Conservation (phyloP, 352 stramenopile genomes). For the Phytopythium chamaehyphon region DNA sequence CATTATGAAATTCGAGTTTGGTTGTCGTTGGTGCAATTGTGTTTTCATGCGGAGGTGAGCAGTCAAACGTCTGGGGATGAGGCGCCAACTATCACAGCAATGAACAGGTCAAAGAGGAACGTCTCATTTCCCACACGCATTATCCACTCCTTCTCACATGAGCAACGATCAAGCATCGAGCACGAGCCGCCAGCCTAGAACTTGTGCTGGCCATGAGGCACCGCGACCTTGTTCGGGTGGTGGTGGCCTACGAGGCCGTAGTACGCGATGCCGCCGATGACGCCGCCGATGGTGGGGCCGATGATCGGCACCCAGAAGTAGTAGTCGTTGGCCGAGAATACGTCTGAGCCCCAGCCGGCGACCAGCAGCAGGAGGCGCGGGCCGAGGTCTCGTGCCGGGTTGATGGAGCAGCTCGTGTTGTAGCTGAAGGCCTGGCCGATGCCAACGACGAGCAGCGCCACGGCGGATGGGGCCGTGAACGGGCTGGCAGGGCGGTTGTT, state of each 20-base stretch:
- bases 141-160: too few species aligned
- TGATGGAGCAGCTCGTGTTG: conserved; percentile 52
- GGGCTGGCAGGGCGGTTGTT: conserved; percentile 38
- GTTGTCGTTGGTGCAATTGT: too few species aligned
- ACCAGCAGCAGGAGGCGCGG: conserved; percentile 38
- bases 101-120: too few species aligned
- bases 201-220: conserved; percentile 3
- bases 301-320: conserved; percentile 62
- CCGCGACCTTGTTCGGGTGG: conserved; percentile 30
- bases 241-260: conserved; percentile 39
- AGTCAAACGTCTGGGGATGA: too few species aligned
- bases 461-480: conserved; percentile 24
- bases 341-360: conserved; percentile 36
- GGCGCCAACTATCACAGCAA: too few species aligned
- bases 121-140: too few species aligned
- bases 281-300: conserved; percentile 30
- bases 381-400: conserved; percentile 56
- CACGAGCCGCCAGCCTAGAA: too few species aligned
- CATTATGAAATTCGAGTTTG: too few species aligned
- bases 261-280: conserved; percentile 36
- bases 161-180: too few species aligned
- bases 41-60: too few species aligned
- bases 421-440: conserved; percentile 58
- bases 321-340: conserved; percentile 38
- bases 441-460: conserved; percentile 45